phyloP scores from a whole-genome alignment of 1,284 basidiomycete species.

The Apiotrichum mycotoxinovorans region DNA sequence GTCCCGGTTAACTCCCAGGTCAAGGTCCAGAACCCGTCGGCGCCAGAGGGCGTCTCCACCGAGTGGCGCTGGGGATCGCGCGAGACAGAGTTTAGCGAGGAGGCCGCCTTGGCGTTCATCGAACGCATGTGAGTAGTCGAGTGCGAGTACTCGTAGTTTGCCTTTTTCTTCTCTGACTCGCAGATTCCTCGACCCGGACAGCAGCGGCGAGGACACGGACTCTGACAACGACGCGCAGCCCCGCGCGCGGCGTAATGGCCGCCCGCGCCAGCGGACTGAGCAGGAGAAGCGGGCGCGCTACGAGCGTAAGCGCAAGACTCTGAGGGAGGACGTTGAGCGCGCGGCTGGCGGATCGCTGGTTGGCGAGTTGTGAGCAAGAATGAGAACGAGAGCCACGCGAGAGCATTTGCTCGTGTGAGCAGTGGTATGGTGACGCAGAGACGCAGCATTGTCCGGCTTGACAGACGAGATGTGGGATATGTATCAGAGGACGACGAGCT shows the following conservation, averaged over 20 bases:
- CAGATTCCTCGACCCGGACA: constrained; percentile 10
- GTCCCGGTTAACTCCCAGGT: constrained; percentile 1
- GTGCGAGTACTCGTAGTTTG: too few species aligned
- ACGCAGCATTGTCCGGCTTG: too few species aligned
- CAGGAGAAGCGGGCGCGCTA: constrained; percentile 33
- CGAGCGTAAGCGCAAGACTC: constrained; percentile 31
- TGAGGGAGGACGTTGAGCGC: constrained; percentile 34
- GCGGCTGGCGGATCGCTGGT: constrained; percentile 35
- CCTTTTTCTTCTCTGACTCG: neutral
- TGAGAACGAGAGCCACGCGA: neutral
- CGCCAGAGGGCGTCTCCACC: constrained; percentile 9
- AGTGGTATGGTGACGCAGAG: too few species aligned
- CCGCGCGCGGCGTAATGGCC: neutral
- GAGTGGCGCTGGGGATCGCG: constrained; percentile 48
- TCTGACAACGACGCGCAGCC: constrained; percentile 21
- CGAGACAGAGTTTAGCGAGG: constrained; percentile 46
- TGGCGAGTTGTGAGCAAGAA: constrained; percentile 11
- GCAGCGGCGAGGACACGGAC: constrained; percentile 12
- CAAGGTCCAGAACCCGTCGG: constrained; percentile 6
- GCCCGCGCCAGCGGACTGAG: constrained; percentile 16
- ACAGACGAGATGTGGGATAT: neutral
- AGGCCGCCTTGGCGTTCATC: constrained; percentile 42
- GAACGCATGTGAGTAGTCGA: constrained; percentile 44
- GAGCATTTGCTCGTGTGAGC: too few species aligned
- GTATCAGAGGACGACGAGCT: too few species aligned